phyloP scores from a whole-genome alignment of 768 basidiomycete genomes.

The Mycena capillaripes region DNA sequence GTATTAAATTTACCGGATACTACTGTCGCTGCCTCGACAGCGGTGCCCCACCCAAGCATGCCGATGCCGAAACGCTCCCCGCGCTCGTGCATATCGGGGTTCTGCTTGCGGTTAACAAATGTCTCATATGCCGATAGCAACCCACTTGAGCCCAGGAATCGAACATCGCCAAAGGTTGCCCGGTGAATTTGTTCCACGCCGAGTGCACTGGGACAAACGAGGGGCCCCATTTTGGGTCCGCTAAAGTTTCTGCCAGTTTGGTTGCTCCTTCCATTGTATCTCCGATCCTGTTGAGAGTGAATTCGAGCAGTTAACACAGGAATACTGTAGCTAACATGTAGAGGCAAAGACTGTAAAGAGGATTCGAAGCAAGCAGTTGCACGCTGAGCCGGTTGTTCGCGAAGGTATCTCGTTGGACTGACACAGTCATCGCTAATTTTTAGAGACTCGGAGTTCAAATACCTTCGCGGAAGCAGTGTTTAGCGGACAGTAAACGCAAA shows the following conservation, averaged over 20 bases:
- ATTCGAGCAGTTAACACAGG: neutral
- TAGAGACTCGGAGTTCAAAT: neutral
- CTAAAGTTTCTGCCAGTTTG: conserved; percentile 27
- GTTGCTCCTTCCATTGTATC: conserved; percentile 30
- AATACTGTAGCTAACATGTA: conserved; percentile 18
- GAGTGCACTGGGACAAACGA: conserved; percentile 34
- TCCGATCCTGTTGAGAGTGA: conserved; percentile 15
- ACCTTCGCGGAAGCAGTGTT: conserved; percentile 48
- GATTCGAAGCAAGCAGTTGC: conserved; percentile 33
- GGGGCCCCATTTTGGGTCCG: conserved; percentile 30
- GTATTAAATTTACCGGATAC: conserved; percentile 14
- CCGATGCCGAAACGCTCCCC: conserved; percentile 34
- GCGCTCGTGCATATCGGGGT: conserved; percentile 16
- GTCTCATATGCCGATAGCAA: neutral
- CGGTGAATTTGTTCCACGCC: conserved; percentile 29
- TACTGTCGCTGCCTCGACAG: conserved; percentile 28
- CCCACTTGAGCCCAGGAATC: conserved; percentile 33
- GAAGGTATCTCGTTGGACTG: conserved; percentile 42
- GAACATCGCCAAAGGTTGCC: conserved; percentile 30
- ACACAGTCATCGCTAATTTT: neutral
- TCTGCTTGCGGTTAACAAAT: neutral
- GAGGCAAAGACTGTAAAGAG: conserved; percentile 33
- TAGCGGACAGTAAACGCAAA: conserved; percentile 43
- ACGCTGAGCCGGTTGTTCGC: conserved; percentile 45
- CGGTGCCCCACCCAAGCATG: conserved; percentile 36